Conservation (phyloP, 192 early-diverging fungal genomes). For the Coemansia sp. region DNA sequence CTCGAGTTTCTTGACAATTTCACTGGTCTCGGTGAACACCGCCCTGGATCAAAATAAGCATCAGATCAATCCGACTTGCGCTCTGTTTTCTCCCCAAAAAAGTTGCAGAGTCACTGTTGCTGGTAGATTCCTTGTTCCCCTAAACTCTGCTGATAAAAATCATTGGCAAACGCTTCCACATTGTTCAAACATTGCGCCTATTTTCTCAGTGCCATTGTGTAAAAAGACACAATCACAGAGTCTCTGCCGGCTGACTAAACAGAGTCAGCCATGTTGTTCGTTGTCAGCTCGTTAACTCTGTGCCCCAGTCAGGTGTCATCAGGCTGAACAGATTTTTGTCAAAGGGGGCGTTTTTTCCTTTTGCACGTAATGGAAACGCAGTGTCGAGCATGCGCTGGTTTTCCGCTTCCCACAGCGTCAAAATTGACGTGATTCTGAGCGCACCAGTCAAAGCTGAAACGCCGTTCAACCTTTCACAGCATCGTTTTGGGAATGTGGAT, state of each 20-base stretch:
- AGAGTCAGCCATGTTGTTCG: neutral
- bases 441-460: no score
- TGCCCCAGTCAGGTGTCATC: neutral
- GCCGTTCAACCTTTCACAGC: no score
- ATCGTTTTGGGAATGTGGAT: no score
- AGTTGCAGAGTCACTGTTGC: neutral
- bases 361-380: neutral
- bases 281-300: neutral
- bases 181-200: conserved; percentile 6
- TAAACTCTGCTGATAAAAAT: neutral
- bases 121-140: neutral
- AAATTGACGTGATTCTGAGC: no score
- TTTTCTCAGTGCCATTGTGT: neutral
- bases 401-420: no score
- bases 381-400: neutral
- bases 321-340: neutral
- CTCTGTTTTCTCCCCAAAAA: neutral
- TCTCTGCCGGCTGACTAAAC: neutral
- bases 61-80: neutral
- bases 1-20: neutral
- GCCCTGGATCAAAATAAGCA: no score
- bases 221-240: neutral
- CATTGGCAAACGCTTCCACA: conserved; percentile 1
- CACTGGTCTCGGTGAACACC: no score
- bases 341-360: neutral